Evolutionary conservation across 345 rosid species (phyloP).

Genomic region (Acer campestre): DNA sequence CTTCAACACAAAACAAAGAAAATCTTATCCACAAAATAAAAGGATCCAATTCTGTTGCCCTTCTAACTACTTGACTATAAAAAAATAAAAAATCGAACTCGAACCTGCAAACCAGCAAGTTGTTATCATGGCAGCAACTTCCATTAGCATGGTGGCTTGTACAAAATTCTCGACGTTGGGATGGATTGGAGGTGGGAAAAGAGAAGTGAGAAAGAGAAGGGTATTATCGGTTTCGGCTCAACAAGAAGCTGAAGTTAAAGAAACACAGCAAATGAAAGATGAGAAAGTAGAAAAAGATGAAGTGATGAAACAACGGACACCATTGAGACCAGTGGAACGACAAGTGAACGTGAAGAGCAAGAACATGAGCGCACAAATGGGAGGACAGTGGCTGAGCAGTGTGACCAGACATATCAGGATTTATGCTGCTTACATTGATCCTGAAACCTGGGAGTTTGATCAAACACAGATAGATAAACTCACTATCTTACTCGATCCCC

Average conservation of each 20-base stretch:
- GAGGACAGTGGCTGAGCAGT: conserved; percentile 82
- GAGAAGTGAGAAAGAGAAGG: conserved; percentile 18
- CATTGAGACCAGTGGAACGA: conserved; percentile 77
- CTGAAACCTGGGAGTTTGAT: conserved; percentile 68
- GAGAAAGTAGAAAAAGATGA: conserved; percentile 24
- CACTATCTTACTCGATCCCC: conserved; percentile 83
- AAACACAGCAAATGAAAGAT: conserved; percentile 23
- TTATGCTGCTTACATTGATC: conserved; percentile 78
- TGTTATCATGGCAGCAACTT: conserved; percentile 46
- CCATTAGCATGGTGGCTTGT: conserved; percentile 52
- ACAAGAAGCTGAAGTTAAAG: conserved; percentile 47
- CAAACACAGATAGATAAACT: conserved; percentile 88
- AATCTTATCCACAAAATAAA: conserved; percentile 38
- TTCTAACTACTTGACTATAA: not conserved
- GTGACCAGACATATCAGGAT: conserved; percentile 73
- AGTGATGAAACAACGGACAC: conserved; percentile 41
- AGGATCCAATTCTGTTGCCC: conserved; percentile 14
- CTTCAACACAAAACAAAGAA: conserved; percentile 8
- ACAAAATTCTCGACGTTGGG: conserved; percentile 51
- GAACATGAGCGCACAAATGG: conserved; percentile 66
- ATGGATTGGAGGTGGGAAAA: conserved; percentile 34
- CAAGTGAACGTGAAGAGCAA: conserved; percentile 81
- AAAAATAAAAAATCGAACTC: no score
- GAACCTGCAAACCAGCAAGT: not conserved
- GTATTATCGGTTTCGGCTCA: conserved; percentile 39